A percentile compares a stretch with the other conserved stretches of the same genome.
phyloP scores from a whole-genome alignment of 176 grass and related monocot species.

The Melocanna baccifera region DNA sequence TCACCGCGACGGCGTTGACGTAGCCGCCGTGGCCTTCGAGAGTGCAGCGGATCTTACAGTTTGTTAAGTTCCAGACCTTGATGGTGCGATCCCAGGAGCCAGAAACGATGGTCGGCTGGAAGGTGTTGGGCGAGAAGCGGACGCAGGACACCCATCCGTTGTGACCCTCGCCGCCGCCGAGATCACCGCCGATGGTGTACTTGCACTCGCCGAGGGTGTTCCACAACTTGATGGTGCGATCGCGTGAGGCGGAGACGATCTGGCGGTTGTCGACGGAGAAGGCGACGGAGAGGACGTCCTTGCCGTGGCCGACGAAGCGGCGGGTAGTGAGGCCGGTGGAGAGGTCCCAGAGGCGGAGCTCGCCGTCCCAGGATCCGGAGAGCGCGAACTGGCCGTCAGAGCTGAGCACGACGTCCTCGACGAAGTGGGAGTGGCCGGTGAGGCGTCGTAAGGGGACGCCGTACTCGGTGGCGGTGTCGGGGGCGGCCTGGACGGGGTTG shows the following conservation, averaged over 20 bases:
- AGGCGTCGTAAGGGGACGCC: constrained; percentile 82
- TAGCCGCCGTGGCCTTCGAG: constrained; percentile 70
- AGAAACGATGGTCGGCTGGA: constrained; percentile 58
- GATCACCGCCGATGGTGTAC: constrained; percentile 71
- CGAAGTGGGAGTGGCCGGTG: constrained; percentile 85
- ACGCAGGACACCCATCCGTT: constrained; percentile 80
- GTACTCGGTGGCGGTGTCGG: constrained; percentile 38
- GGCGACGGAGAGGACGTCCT: constrained; percentile 90
- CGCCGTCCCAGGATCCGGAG: constrained; percentile 87
- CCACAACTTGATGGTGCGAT: constrained; percentile 92
- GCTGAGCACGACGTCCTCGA: constrained; percentile 86
- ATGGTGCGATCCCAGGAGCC: constrained; percentile 85
- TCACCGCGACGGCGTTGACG: constrained; percentile 77
- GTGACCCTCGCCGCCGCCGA: constrained; percentile 66
- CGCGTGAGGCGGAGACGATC: constrained; percentile 87
- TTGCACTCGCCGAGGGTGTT: constrained; percentile 98
- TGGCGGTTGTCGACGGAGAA: constrained; percentile 94
- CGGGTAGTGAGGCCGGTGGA: constrained; percentile 61
- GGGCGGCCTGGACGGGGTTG: constrained; percentile 39
- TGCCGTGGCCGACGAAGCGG: constrained; percentile 75
- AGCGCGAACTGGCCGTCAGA: constrained; percentile 84
- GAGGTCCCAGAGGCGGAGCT: constrained; percentile 90
- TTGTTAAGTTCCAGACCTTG: constrained; percentile 95
- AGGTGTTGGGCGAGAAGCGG: constrained; percentile 65
- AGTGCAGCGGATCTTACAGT: constrained; percentile 76